Evolutionary conservation across 2,329 filamentous ascomycete genomes (phyloP).

Genomic region (Colletotrichum simmondsii): DNA sequence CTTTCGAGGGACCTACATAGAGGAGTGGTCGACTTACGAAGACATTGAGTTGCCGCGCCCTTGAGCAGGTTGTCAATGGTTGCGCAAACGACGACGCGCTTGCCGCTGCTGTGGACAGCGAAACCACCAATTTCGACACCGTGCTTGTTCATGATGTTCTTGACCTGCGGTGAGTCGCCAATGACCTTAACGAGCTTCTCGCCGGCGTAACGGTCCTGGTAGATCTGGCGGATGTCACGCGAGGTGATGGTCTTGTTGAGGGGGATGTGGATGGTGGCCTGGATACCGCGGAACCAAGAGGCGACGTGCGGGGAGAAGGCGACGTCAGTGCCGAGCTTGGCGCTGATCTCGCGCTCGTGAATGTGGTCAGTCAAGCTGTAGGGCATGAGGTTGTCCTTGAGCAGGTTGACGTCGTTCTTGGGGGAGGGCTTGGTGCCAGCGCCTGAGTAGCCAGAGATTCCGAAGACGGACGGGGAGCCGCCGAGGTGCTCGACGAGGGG

Average conservation of each 20-base stretch:
- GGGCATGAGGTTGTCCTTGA: slow-evolving; percentile 89
- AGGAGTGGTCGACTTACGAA: slow-evolving; percentile 71
- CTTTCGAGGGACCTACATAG: too few relatives aligned
- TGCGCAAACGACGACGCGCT: slow-evolving; percentile 92
- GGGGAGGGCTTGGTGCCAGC: slow-evolving; percentile 93
- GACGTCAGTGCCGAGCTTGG: slow-evolving; percentile 78
- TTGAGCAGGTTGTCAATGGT: slow-evolving; percentile 96
- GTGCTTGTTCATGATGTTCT: slow-evolving; percentile 85
- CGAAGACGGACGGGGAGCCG: slow-evolving; percentile 85
- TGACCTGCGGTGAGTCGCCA: slow-evolving; percentile 86
- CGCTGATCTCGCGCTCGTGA: slow-evolving; percentile 90
- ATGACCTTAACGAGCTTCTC: slow-evolving; percentile 95
- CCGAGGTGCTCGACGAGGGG: slow-evolving; percentile 82
- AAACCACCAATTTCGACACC: slow-evolving; percentile 95
- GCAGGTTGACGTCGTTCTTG: slow-evolving; percentile 89
- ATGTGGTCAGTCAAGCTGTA: slow-evolving; percentile 95
- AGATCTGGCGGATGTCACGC: slow-evolving; percentile 91
- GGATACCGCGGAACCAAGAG: slow-evolving; percentile 97
- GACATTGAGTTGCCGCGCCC: slow-evolving; percentile 91
- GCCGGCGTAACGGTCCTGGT: slow-evolving; percentile 95
- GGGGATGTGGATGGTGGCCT: slow-evolving; percentile 90
- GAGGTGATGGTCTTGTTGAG: slow-evolving; percentile 88
- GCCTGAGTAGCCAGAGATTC: slow-evolving; percentile 93
- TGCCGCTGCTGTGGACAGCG: slow-evolving; percentile 88
- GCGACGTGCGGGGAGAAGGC: slow-evolving; percentile 95